Conservation (phyloP, 2,329 filamentous ascomycete species). For the Amesomyces nigricolor region DNA sequence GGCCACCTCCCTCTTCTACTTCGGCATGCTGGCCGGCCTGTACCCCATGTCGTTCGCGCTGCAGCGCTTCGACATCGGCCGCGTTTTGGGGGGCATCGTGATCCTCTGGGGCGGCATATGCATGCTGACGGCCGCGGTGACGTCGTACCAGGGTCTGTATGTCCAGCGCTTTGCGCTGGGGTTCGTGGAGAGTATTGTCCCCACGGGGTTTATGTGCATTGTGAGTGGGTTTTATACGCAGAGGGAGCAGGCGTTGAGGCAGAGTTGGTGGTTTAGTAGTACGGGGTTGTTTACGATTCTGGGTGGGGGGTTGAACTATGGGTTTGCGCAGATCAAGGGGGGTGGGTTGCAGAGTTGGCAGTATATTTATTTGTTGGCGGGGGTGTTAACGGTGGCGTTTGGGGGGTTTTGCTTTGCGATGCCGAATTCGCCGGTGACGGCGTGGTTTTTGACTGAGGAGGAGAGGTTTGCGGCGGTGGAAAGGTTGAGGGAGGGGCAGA, state of each 20-base stretch:
- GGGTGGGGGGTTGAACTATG: conserved; percentile 61
- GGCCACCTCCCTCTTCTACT: conserved; percentile 77
- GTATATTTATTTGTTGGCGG: conserved; percentile 64
- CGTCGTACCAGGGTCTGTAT: conserved; percentile 57
- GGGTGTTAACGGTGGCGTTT: conserved; percentile 57
- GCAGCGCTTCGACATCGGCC: conserved; percentile 61
- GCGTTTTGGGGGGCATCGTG: conserved; percentile 57
- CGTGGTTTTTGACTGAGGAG: conserved; percentile 61
- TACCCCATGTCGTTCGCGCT: conserved; percentile 68
- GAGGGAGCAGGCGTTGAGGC: conserved; percentile 56
- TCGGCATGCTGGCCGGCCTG: conserved; percentile 68
- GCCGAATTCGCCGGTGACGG: conserved; percentile 59
- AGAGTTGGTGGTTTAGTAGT: conserved; percentile 62
- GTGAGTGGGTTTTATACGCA: conserved; percentile 60
- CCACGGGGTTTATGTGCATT: conserved; percentile 61
- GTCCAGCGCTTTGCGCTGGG: conserved; percentile 61
- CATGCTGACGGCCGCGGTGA: conserved; percentile 63
- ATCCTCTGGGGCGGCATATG: conserved; percentile 62
- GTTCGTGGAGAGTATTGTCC: conserved; percentile 59
- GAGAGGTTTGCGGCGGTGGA: conserved; percentile 62
- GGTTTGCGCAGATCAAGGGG: conserved; percentile 56
- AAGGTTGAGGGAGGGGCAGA: conserved; percentile 55
- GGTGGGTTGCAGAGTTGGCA: conserved; percentile 58
- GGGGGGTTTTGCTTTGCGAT: conserved; percentile 56
- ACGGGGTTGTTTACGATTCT: conserved; percentile 57